Evolutionary conservation across 2,329 filamentous ascomycete genomes (phyloP).

Genomic region (Nemania bipapillata): DNA sequence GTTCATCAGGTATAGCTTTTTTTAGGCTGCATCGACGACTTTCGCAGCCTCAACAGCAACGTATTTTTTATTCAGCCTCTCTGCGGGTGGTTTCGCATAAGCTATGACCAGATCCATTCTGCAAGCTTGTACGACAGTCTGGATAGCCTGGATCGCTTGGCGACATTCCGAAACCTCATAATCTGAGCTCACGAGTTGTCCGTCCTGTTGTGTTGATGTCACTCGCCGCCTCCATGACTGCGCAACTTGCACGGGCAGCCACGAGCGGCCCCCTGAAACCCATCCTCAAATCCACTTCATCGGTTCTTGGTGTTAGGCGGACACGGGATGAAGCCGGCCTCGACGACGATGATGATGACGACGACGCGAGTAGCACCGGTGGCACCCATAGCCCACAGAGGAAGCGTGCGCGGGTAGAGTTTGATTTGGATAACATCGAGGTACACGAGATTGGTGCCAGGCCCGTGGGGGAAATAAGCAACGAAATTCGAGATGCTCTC

Average conservation of each 20-base stretch:
- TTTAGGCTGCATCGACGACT: slow-evolving; percentile 7
- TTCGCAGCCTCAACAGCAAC: slow-evolving; percentile 12
- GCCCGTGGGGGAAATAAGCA: slow-evolving; percentile 66
- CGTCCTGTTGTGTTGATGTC: slow-evolving; percentile 36
- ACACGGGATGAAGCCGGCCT: slow-evolving; percentile 56
- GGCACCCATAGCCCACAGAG: slow-evolving; percentile 59
- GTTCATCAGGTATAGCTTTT: slow-evolving; percentile 10
- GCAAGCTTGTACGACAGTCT: slow-evolving; percentile 31
- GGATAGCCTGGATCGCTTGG: slow-evolving; percentile 36
- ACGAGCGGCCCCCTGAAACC: slow-evolving; percentile 61
- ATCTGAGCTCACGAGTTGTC: slow-evolving; percentile 15
- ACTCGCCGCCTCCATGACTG: slow-evolving; percentile 43
- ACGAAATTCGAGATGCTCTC: slow-evolving; percentile 65
- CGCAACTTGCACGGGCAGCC: slow-evolving; percentile 46
- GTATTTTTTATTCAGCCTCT: background rate
- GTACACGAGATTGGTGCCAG: slow-evolving; percentile 66
- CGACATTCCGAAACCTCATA: slow-evolving; percentile 27
- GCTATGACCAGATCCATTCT: slow-evolving; percentile 41
- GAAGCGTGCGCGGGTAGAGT: slow-evolving; percentile 68
- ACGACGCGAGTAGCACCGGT: slow-evolving; percentile 50
- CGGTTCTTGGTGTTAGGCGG: slow-evolving; percentile 59
- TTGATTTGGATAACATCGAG: slow-evolving; percentile 67
- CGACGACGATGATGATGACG: slow-evolving; percentile 55
- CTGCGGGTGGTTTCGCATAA: slow-evolving; percentile 8
- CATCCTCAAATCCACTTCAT: slow-evolving; percentile 62